phyloP scores from a whole-genome alignment of 1,139 yeast genomes.

The Ashbya aceris region DNA sequence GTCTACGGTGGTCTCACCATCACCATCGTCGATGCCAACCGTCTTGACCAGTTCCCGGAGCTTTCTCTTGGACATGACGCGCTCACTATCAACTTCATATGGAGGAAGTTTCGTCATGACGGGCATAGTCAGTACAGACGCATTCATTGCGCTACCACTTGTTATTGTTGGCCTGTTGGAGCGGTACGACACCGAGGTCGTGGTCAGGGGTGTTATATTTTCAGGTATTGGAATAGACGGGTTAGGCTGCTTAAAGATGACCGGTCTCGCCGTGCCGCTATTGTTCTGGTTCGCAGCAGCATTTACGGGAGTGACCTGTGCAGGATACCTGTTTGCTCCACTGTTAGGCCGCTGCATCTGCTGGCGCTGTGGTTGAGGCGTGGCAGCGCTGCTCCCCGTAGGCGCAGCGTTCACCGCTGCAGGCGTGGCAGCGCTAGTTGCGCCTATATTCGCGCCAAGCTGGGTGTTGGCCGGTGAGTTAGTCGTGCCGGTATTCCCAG shows the following conservation, averaged over 20 bases:
- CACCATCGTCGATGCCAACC: conserved; percentile 77
- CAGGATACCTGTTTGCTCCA: conserved; percentile 14
- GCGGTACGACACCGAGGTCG: conserved; percentile 52
- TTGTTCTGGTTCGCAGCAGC: conserved; percentile 33
- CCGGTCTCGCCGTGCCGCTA: conserved; percentile 28
- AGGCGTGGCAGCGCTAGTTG: conserved; percentile 9
- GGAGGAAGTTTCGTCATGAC: conserved; percentile 68
- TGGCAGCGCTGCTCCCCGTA: conserved; percentile 10
- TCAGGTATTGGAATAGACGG: conserved; percentile 69
- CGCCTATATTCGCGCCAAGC: conserved; percentile 4
- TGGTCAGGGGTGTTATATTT: conserved; percentile 54
- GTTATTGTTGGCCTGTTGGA: conserved; percentile 71
- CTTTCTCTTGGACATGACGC: conserved; percentile 83
- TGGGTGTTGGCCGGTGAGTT: conserved; percentile 5
- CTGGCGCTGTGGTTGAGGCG: conserved; percentile 15
- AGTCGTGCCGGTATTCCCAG: conserved; percentile 9
- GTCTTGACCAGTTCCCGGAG: conserved; percentile 75
- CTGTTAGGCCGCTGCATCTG: conserved; percentile 7
- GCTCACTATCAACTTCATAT: conserved; percentile 72
- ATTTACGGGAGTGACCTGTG: conserved; percentile 34
- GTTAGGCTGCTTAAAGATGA: conserved; percentile 55
- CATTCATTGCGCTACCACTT: conserved; percentile 76
- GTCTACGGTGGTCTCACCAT: conserved; percentile 82
- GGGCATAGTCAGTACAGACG: conserved; percentile 62
- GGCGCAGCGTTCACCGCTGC: conserved; percentile 8